Conservation (phyloP, 2,329 filamentous ascomycete genomes). For the Metarhizium sp. region DNA sequence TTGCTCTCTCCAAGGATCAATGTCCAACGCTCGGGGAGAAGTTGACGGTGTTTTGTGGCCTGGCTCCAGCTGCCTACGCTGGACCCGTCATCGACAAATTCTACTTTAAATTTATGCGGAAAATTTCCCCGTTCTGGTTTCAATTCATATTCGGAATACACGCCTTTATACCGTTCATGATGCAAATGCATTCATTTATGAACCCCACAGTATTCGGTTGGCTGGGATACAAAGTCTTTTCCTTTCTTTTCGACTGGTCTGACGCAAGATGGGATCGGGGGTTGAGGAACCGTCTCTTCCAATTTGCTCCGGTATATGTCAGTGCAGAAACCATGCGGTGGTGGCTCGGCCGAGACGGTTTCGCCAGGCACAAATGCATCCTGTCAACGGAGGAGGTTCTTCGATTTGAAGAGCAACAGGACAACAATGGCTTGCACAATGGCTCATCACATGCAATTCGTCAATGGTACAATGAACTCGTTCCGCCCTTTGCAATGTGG, state of each 20-base stretch:
- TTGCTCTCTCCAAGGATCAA: conserved; percentile 84
- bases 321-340: conserved; percentile 86
- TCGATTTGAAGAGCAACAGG: conserved; percentile 50
- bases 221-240: conserved; percentile 82
- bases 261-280: conserved; percentile 78
- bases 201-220: conserved; percentile 63
- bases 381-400: conserved; percentile 66
- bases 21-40: conserved; percentile 74
- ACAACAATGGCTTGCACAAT: conserved; percentile 30
- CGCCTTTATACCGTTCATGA: conserved; percentile 89
- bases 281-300: conserved; percentile 74
- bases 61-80: conserved; percentile 85
- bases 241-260: conserved; percentile 81
- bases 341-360: conserved; percentile 88
- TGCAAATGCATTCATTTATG: conserved; percentile 64
- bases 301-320: conserved; percentile 86
- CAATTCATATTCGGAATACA: conserved; percentile 82
- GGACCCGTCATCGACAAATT: conserved; percentile 77
- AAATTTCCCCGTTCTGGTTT: conserved; percentile 69
- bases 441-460: conserved; percentile 32
- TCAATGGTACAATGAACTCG: conserved; percentile 75
- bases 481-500: conserved; percentile 83
- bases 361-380: conserved; percentile 72
- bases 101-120: conserved; percentile 86
- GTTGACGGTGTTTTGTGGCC: conserved; percentile 80